Evolutionary conservation across 177 flowering plant species (phyloP), one percentile per base, ranked within the genome.

Genomic region (Tripterygium wilfordii): DNA sequence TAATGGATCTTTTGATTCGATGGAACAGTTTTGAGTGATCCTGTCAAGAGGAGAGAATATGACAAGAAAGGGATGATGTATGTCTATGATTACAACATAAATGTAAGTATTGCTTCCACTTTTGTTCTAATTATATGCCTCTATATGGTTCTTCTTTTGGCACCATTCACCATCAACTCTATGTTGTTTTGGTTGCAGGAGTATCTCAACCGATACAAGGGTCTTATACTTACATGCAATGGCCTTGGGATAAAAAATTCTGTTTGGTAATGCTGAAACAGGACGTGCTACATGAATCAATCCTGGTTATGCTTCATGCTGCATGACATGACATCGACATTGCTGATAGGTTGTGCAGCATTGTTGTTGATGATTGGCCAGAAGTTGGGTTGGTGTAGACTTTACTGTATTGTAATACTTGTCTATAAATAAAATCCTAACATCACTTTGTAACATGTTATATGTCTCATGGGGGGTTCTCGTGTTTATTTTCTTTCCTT

Each of bases 201-300:
- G 33, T 83, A 83, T 49, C 87, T 91, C 31, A 67, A 80, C 52
- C 84, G 80, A 5, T 65, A 78, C 77, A 75, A 88, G 65, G 83
- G 95, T 33, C 80, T 91, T 25, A 91, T 91, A 49, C 60, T 91
- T 51, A 91, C 98, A 2, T 91, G 98, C 72, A 91, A 85, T 51
- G 98, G 96, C 44, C 86, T 88, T 38, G 98, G 96, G 32, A 72
- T 82, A 45, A 77, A 63, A 61, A 68, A 73, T 45, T 83, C 86
- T 4, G 62, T 87, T 37, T 80, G 75, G 88, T 83, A 57, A 39
- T n/a, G n/a, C n/a, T n/a, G n/a, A n/a, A n/a, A n/a, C n/a, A n/a
- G n/a, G n/a, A n/a, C n/a, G n/a, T n/a, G n/a, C n/a, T n/a, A n/a
- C n/a, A n/a, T n/a, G n/a, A n/a, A n/a, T n/a, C n/a, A n/a, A n/a